Conservation (phyloP, 352 stramenopile species). For the Phytophthora sp. region DNA sequence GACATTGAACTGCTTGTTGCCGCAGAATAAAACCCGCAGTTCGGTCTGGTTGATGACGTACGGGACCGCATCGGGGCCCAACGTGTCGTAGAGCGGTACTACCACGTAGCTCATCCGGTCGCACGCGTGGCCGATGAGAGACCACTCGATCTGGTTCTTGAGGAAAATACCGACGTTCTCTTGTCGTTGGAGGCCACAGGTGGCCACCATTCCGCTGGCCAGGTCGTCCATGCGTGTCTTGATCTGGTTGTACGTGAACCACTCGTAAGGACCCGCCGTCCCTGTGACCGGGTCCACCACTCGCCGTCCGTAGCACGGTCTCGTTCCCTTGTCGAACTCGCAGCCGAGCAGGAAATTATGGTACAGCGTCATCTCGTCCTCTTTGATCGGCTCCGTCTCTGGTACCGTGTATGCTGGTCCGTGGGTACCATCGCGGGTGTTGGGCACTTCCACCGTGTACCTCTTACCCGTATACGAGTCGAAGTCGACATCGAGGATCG, state of each 20-base stretch:
- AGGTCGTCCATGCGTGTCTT: constrained; percentile 31
- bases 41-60: constrained; percentile 66
- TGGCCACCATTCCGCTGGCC: constrained; percentile 18
- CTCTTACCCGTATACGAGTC: constrained; percentile 30
- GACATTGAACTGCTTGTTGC: constrained; percentile 43
- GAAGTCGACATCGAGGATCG: constrained; percentile 55
- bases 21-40: constrained; percentile 52
- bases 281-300: constrained; percentile 20
- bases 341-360: constrained; percentile 40
- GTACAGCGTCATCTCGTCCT: constrained; percentile 36
- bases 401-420: constrained; percentile 30
- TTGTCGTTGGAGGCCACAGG: constrained; percentile 38
- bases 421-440: constrained; percentile 30
- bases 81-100: constrained; percentile 65
- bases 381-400: constrained; percentile 16
- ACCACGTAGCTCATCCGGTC: constrained; percentile 57
- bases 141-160: constrained; percentile 63
- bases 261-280: constrained; percentile 41
- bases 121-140: constrained; percentile 42
- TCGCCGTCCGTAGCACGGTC: constrained; percentile 40
- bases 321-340: constrained; percentile 21
- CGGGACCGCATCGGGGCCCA: constrained; percentile 51
- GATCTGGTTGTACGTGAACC: constrained; percentile 50
- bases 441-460: constrained; percentile 35
- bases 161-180: constrained; percentile 52